Conservation (phyloP, 2,329 filamentous ascomycete genomes). For the Chrysoporthe cubensis region DNA sequence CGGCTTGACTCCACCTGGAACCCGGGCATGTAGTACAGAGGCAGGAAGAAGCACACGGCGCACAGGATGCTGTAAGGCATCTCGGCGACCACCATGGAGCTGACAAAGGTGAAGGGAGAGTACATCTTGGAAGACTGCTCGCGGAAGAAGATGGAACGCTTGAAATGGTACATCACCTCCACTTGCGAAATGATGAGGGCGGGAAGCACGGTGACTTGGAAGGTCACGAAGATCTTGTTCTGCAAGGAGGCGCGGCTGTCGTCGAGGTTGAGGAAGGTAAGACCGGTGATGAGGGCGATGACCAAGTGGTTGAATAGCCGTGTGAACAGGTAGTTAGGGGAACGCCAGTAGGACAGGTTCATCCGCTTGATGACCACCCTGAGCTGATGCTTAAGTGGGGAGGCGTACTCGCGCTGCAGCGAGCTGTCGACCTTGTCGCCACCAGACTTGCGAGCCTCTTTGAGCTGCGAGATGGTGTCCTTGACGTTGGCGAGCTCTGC, state of each 20-base stretch:
- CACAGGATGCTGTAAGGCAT: slow-evolving; percentile 83
- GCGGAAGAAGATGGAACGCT: slow-evolving; percentile 81
- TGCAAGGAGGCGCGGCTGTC: slow-evolving; percentile 77
- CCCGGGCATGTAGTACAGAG: slow-evolving; percentile 83
- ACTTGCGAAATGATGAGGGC: slow-evolving; percentile 83
- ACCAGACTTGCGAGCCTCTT: slow-evolving; percentile 56
- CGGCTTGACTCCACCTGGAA: slow-evolving; percentile 65
- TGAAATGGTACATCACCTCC: slow-evolving; percentile 81
- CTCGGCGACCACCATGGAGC: slow-evolving; percentile 80
- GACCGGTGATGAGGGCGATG: slow-evolving; percentile 77
- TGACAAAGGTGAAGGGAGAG: slow-evolving; percentile 75
- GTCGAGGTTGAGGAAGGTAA: slow-evolving; percentile 79
- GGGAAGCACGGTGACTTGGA: slow-evolving; percentile 84
- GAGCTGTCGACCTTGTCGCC: slow-evolving; percentile 50
- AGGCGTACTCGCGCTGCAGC: slow-evolving; percentile 78
- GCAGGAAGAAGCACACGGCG: slow-evolving; percentile 79
- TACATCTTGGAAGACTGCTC: slow-evolving; percentile 88
- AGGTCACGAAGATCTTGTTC: slow-evolving; percentile 86
- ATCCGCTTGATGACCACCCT: slow-evolving; percentile 73
- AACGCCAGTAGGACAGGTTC: slow-evolving; percentile 81
- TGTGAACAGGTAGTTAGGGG: slow-evolving; percentile 87
- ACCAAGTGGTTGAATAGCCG: slow-evolving; percentile 82
- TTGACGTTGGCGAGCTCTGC: slow-evolving; percentile 71
- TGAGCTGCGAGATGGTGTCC: slow-evolving; percentile 68
- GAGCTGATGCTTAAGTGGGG: slow-evolving; percentile 78